phyloP scores from a whole-genome alignment of 495 filamentous ascomycete genomes.

The Lasiosphaeria ovina region DNA sequence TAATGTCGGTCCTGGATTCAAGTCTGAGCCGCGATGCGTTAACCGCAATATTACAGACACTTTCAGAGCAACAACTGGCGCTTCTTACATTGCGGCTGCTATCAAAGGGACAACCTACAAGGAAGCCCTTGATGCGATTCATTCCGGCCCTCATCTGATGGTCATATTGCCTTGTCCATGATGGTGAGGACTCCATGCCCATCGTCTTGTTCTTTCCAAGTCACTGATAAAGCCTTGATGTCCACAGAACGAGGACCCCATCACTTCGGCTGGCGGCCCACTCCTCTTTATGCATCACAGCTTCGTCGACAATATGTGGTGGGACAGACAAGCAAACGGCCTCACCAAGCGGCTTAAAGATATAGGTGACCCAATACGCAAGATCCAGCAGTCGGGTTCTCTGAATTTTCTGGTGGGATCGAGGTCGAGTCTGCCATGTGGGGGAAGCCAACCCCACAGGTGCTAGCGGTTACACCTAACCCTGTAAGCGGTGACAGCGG shows the following conservation, averaged over 20 bases:
- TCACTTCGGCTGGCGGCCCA: conserved; percentile 42
- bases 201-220: not conserved
- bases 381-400: conserved; percentile 16
- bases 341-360: conserved; percentile 21
- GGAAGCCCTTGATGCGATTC: conserved; percentile 17
- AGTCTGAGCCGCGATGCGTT: conserved; percentile 36
- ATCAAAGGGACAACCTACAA: conserved; percentile 8
- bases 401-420: conserved; percentile 19
- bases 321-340: conserved; percentile 45
- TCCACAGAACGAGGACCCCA: conserved; percentile 14
- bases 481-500: conserved; percentile 12
- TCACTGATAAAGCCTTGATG: not conserved
- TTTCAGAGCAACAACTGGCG: conserved; percentile 10
- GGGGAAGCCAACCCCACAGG: conserved; percentile 13
- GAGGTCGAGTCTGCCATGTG: conserved; percentile 16
- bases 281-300: conserved; percentile 51
- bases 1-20: conserved; percentile 33
- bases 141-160: conserved; percentile 18
- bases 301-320: conserved; percentile 51
- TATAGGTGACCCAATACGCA: conserved; percentile 15
- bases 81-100: conserved; percentile 9
- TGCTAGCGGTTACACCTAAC: conserved; percentile 19
- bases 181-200: conserved; percentile 10
- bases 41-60: conserved; percentile 30
- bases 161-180: conserved; percentile 21